Conservation (phyloP, 345 rosid species). For the Moricandia arvensis region DNA sequence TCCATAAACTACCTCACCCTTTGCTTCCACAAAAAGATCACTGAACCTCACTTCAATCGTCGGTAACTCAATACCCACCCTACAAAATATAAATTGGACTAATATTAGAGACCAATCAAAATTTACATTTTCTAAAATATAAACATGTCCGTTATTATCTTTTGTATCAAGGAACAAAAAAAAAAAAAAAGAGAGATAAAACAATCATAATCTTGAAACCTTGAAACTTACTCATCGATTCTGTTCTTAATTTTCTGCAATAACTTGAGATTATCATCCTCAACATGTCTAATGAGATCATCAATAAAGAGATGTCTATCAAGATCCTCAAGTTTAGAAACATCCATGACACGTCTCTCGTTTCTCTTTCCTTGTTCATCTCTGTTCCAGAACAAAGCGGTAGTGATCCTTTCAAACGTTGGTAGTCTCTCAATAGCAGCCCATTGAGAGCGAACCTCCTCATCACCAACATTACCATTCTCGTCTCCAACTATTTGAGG, state of each 20-base stretch:
- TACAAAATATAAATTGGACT: constrained; percentile 1
- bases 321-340: constrained; percentile 43
- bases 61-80: constrained; percentile 41
- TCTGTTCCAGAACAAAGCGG: constrained; percentile 38
- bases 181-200: too few species aligned
- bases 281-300: constrained; percentile 50
- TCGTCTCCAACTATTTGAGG: constrained; percentile 2
- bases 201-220: background rate
- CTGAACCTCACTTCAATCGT: constrained; percentile 45
- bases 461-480: constrained; percentile 18
- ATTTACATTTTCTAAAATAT: background rate
- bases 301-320: constrained; percentile 47
- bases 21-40: constrained; percentile 44
- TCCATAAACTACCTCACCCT: constrained; percentile 42
- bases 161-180: background rate
- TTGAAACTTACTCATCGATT: constrained; percentile 45
- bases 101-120: background rate
- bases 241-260: constrained; percentile 43
- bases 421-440: constrained; percentile 49
- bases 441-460: constrained; percentile 42
- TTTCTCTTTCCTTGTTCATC: constrained; percentile 33
- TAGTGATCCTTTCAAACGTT: constrained; percentile 44
- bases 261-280: constrained; percentile 47
- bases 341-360: constrained; percentile 36
- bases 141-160: background rate